Conservation (phyloP, 345 rosid genomes). For the Viola odorata region DNA sequence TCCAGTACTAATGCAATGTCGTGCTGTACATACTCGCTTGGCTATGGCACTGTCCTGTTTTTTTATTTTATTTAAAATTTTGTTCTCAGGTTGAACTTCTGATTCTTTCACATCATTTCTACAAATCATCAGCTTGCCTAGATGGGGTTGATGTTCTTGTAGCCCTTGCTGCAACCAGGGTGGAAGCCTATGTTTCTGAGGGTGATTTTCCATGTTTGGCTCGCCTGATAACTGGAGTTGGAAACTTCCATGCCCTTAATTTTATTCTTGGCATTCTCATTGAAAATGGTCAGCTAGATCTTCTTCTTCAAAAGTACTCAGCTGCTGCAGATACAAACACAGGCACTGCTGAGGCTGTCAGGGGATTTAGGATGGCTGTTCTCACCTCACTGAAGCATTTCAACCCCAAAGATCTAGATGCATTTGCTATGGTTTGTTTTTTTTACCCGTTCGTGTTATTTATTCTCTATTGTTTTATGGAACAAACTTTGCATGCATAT, state of each 20-base stretch:
- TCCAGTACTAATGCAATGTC: no score
- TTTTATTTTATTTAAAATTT: background rate
- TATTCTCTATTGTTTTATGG: background rate
- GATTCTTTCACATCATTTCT: constrained; percentile 93
- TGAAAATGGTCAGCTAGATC: constrained; percentile 90
- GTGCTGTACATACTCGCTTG: no score
- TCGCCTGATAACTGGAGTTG: constrained; percentile 91
- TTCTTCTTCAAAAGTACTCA: constrained; percentile 86
- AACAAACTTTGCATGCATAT: background rate
- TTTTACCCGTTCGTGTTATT: background rate
- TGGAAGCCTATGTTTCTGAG: constrained; percentile 88
- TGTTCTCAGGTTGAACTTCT: constrained; percentile 85
- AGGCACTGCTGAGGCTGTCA: constrained; percentile 77
- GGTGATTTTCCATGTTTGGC: constrained; percentile 94
- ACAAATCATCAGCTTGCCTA: constrained; percentile 95
- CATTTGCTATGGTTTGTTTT: constrained; percentile 77
- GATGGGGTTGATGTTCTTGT: constrained; percentile 99
- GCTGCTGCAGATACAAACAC: constrained; percentile 81
- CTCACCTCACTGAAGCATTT: constrained; percentile 89
- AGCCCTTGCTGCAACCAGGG: constrained; percentile 95
- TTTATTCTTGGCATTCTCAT: constrained; percentile 94
- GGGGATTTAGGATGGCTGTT: constrained; percentile 97
- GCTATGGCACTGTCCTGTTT: no score
- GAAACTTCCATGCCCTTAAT: constrained; percentile 90
- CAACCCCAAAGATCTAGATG: constrained; percentile 81